Evolutionary conservation across 2,329 filamentous ascomycete species (phyloP).

Genomic region (Emergomyces africanus): DNA sequence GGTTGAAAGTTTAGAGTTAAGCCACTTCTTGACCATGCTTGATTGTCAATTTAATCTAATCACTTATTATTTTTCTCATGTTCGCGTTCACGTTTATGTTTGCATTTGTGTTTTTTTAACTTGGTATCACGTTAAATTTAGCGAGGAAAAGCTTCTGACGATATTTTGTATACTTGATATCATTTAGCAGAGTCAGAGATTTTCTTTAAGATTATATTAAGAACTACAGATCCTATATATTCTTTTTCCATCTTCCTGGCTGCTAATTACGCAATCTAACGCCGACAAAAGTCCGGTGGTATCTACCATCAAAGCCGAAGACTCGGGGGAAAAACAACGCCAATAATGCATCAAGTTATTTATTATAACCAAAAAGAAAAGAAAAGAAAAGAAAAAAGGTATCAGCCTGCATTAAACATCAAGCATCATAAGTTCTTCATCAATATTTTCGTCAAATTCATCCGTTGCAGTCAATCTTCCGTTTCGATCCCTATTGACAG

Average conservation of each 20-base stretch:
- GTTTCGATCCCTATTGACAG: slow-evolving; percentile 11
- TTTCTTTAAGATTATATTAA: not conserved
- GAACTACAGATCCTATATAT: not conserved
- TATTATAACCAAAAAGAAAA: not conserved
- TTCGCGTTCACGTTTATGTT: not conserved
- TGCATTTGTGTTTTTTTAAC: not conserved
- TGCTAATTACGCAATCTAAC: not conserved
- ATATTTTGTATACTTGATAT: not conserved
- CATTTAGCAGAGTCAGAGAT: slow-evolving; percentile 1
- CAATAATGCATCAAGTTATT: not conserved
- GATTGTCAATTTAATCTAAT: slow-evolving; percentile 7
- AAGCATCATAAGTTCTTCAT: slow-evolving; percentile 5
- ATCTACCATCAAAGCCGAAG: not conserved
- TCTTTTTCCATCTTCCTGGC: not conserved
- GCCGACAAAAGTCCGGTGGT: not conserved
- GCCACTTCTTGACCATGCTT: not conserved
- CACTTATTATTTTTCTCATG: not conserved
- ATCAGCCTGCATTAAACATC: not conserved
- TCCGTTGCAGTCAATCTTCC: slow-evolving; percentile 17
- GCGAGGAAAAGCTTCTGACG: not conserved
- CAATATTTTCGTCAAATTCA: slow-evolving; percentile 25
- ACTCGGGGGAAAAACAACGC: not conserved
- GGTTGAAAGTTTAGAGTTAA: slow-evolving; percentile 18
- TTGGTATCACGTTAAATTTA: not conserved
- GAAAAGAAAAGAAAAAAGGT: not conserved